Evolutionary conservation across 2,329 filamentous ascomycete species (phyloP).

Genomic region (Colletotrichum sp.): DNA sequence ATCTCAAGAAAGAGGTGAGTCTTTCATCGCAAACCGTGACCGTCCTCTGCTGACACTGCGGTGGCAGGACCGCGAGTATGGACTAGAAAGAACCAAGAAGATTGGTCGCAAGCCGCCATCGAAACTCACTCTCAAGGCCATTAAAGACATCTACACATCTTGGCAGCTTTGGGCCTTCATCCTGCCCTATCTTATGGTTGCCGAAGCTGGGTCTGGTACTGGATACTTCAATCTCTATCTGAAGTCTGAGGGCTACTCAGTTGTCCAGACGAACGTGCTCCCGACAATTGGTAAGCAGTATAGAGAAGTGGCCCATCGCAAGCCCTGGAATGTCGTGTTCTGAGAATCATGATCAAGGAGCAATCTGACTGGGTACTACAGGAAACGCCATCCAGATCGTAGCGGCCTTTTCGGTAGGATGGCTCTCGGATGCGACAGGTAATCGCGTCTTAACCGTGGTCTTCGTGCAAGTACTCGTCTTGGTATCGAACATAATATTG

Average conservation of each 20-base stretch:
- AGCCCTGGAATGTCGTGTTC: rapidly evolving
- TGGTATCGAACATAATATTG: slow-evolving; percentile 26
- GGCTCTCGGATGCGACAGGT: background rate
- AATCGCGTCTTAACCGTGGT: background rate
- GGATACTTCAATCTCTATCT: slow-evolving; percentile 40
- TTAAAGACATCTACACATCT: slow-evolving; percentile 19
- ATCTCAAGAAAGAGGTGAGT: background rate
- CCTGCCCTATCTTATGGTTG: slow-evolving; percentile 23
- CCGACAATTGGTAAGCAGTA: slow-evolving; percentile 4
- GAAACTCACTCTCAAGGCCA: slow-evolving; percentile 4
- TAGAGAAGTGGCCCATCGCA: rapidly evolving
- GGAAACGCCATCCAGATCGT: background rate
- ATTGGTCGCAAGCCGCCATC: slow-evolving; percentile 22
- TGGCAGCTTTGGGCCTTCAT: slow-evolving; percentile 24
- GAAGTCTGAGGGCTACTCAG: slow-evolving; percentile 45
- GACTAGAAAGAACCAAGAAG: slow-evolving; percentile 23
- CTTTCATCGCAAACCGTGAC: rapidly evolving
- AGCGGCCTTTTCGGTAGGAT: background rate
- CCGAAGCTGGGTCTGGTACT: slow-evolving; percentile 11
- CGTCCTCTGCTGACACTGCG: background rate
- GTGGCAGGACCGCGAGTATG: slow-evolving; percentile 14
- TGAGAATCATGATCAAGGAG: rapidly evolving
- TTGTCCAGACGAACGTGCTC: slow-evolving; percentile 57
- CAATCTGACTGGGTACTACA: background rate
- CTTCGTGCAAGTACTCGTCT: slow-evolving; percentile 6